These are phyloP conservation scores for Coniella lustricola DNA, from an alignment of 2,329 filamentous ascomycete species.

Conservation along the genomic window DNA sequence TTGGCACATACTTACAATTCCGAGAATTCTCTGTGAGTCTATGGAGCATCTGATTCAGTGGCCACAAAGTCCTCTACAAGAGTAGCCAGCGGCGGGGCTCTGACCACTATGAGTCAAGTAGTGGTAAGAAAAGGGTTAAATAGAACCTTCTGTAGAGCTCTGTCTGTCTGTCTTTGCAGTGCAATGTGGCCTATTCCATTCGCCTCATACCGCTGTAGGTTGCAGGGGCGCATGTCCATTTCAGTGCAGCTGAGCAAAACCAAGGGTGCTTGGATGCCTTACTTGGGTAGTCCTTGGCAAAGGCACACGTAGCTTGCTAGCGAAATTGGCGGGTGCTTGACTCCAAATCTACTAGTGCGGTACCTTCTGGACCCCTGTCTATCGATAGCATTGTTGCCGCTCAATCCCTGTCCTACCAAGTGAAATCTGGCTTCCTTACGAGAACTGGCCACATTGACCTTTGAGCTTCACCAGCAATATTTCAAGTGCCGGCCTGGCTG, in stretches of 20 bases:
- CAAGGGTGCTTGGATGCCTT: too few relatives aligned
- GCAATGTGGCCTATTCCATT: slow-evolving; percentile 7
- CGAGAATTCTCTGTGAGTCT: neutral
- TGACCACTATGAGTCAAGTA: neutral
- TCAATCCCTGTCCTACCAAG: slow-evolving; percentile 11
- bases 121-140: neutral
- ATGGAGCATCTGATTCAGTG: too few relatives aligned
- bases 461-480: slow-evolving; percentile 15
- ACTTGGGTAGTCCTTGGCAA: neutral
- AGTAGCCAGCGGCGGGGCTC: neutral
- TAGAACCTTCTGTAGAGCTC: neutral
- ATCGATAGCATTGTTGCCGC: slow-evolving; percentile 8
- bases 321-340: too few relatives aligned
- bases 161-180: neutral
- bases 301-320: neutral
- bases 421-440: slow-evolving; percentile 15
- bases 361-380: neutral
- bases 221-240: too few relatives aligned
- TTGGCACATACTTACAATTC: neutral
- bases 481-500: slow-evolving; percentile 5
- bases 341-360: neutral
- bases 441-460: slow-evolving; percentile 17
- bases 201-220: neutral
- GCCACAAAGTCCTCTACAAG: neutral
- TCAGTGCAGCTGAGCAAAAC: too few relatives aligned